Conservation (phyloP, 805 yeast genomes). For the Candida wancherniae region DNA sequence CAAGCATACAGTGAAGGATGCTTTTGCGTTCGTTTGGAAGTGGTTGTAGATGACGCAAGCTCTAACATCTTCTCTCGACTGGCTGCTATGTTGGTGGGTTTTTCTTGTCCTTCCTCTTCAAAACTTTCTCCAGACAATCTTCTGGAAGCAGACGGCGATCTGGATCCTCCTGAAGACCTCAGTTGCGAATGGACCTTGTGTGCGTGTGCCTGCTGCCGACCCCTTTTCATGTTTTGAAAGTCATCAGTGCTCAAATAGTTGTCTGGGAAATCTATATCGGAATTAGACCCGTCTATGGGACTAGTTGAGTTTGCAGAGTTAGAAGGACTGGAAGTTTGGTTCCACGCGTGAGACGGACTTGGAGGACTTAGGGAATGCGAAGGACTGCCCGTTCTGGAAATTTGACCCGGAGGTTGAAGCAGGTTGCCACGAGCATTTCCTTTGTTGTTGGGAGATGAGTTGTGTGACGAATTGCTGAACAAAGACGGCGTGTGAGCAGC, state of each 20-base stretch:
- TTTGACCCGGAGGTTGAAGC: constrained; percentile 7
- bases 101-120: no score
- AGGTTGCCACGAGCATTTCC: constrained; percentile 20
- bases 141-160: constrained; percentile 16
- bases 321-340: constrained; percentile 5
- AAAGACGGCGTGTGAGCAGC: constrained; percentile 50
- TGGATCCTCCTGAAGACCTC: constrained; percentile 26
- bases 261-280: constrained; percentile 13
- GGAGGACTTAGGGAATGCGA: constrained; percentile 5
- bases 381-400: constrained; percentile 3
- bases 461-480: constrained; percentile 46
- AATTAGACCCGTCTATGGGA: constrained; percentile 11
- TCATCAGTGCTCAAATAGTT: constrained; percentile 32
- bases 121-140: no score
- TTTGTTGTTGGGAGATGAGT: constrained; percentile 29
- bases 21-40: constrained; percentile 56
- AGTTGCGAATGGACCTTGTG: constrained; percentile 10
- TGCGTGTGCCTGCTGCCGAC: constrained; percentile 33
- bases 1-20: constrained; percentile 76
- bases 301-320: constrained; percentile 6
- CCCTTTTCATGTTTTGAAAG: constrained; percentile 37
- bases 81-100: no score
- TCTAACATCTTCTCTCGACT: constrained; percentile 60
- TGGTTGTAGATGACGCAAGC: constrained; percentile 54
- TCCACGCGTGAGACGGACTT: constrained; percentile 7